Evolutionary conservation across 176 grass and related monocot species (phyloP), one percentile per base, ranked within the genome.

Genomic region (Musa itinerans): DNA sequence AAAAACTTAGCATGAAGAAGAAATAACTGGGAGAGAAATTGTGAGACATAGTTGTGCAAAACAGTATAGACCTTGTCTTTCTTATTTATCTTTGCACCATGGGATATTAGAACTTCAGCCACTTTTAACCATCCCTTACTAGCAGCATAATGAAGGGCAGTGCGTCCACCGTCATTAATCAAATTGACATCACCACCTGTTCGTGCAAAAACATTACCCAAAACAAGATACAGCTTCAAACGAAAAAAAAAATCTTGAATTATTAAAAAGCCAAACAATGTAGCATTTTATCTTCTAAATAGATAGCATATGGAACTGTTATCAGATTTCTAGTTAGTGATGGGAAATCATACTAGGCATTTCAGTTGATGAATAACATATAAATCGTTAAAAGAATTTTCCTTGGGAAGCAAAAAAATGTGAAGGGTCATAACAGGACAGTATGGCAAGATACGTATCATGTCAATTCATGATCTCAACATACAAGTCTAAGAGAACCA

Each of bases 61-160:
- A 55, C 2, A n/a, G 14, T 49, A 58, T 34, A 80, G 3, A 91
- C 95, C 90, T 99, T 94, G 65, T 99, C 90, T 84, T 99, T 92
- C 85, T 88, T 94, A 80, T 94, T 94, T 75, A 92, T 84, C 34
- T 87, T 89, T 87, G 90, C 90, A 80, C 81, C 79, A 71, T 83
- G 88, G 12, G 78, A 65, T 82, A 92, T 86, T 54, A 99, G 62
- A 56, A 78, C 77, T 87, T 92, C 86, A 79, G 90, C 95, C 76
- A 92, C 85, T 75, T 83, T 79, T 68, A 87, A 65, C 64, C 83
- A 73, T 50, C 95, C 95, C 83, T 94, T 94, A 57, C 95, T 99
- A 43, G 95, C 80, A 80, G 90, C 88, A 78, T 99, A 99, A 56
- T 99, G 95, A 86, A 94, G 95, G 89, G 95, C 82, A 82, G 95